Evolutionary conservation across 2,329 filamentous ascomycete genomes (phyloP), one percentile per base, ranked within the genome.

Genomic region (Domatiomyces globalis): DNA sequence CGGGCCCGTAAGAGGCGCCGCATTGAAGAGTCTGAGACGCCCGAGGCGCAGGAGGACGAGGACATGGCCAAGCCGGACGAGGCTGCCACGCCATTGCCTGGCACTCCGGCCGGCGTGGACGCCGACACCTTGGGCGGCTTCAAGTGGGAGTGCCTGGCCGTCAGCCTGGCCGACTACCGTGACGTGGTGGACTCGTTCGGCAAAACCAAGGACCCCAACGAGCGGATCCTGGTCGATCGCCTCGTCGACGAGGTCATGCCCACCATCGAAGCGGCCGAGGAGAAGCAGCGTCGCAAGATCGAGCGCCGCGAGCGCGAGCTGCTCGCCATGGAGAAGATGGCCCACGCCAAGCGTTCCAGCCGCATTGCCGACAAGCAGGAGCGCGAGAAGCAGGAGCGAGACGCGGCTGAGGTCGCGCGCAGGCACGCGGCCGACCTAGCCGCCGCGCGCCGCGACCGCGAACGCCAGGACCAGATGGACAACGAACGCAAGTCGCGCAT

Each of bases 291-390:
- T 27, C 81, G 82, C 54, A 89, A 90, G 66, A 72, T 74, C 70
- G 80, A 69, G 76, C 87, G 72, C 73, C 84, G 84, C 60, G 80
- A 94, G 64, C 86, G 83, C 56, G 90, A 96, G 62, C 68, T 94
- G 19, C 73, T 87, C 49, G 87, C 81, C 59, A 68, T 94, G 58
- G 83, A 90, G 60, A 90, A 92, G 65, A 77, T 96, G 69, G 87
- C 87, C n/a, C 86, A 84, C 51, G 90, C 92, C 3, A 98, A 98
- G 70, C 77, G 92, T 56, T 98, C 92, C 0, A 94, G 87, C 62
- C 81, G 92, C 56, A 80, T 98, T 58, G 89, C 90, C 17, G 78
- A 78, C 57, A 94, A 87, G 63, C 72, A 81, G 33, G 88, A 95
- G 63, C 83, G 80, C 57, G 85, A 88, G 62, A 83, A 80, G 59